Conservation (phyloP, 805 yeast species). For the Ogataea nakhonphanomensis region DNA sequence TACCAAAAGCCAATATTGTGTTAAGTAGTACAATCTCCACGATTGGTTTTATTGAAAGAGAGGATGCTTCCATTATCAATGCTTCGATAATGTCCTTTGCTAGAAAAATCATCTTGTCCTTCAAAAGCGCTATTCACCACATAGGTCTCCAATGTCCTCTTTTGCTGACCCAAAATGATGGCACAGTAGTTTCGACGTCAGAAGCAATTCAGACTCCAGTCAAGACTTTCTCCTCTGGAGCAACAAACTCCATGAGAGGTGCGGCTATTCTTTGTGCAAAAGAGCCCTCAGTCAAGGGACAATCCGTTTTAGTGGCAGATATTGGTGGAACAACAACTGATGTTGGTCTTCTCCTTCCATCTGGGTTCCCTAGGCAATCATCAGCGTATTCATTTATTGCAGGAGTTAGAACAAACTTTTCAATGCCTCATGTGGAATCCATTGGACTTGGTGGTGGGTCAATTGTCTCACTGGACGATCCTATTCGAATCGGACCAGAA, state of each 20-base stretch:
- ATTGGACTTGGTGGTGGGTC: conserved; percentile 10
- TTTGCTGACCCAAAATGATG: conserved; percentile 7
- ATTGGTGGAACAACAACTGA: conserved; percentile 10
- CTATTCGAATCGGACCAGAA: conserved; percentile 4
- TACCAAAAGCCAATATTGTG: conserved; percentile 5
- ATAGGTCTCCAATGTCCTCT: conserved; percentile 7
- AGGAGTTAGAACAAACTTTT: conserved; percentile 8
- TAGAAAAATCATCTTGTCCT: conserved; percentile 3
- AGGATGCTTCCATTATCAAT: conserved; percentile 7
- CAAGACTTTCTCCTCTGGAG: conserved; percentile 10
- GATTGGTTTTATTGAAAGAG: conserved; percentile 6
- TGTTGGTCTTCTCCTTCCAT: conserved; percentile 6
- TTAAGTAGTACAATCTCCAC: conserved; percentile 3
- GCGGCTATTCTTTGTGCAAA: conserved; percentile 9
- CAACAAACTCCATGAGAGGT: conserved; percentile 11
- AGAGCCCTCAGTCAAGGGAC: not conserved
- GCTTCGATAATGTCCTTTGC: conserved; percentile 8
- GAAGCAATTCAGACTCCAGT: conserved; percentile 8
- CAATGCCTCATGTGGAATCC: conserved; percentile 10
- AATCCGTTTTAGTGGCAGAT: conserved; percentile 4
- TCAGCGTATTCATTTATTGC: conserved; percentile 8
- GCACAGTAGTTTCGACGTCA: conserved; percentile 4
- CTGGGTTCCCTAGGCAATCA: conserved; percentile 9
- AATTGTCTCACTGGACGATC: not conserved
- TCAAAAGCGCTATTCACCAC: not conserved